Conservation (phyloP, 306 rosid genomes). For the Castanopsis chinensis region DNA sequence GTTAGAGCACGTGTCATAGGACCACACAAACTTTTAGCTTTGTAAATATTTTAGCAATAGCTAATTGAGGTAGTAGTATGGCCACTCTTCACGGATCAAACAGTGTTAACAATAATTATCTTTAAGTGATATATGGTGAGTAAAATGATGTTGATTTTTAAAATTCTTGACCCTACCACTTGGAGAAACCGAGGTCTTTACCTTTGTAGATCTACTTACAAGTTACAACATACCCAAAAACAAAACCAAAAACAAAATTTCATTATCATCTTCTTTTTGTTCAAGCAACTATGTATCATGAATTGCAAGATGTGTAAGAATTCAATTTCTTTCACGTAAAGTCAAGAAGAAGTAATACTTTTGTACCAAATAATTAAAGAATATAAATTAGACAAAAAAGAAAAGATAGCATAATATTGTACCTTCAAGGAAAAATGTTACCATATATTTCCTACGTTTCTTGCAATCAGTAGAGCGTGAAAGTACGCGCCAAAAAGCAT, state of each 20-base stretch:
- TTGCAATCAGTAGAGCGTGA: not conserved
- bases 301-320: not conserved
- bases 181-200: not conserved
- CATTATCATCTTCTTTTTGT: not conserved
- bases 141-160: conserved; percentile 14
- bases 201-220: not conserved
- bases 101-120: conserved; percentile 22
- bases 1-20: conserved; percentile 40
- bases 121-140: not conserved
- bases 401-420: not conserved
- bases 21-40: conserved; percentile 18
- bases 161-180: conserved; percentile 26
- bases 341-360: no score
- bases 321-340: not conserved
- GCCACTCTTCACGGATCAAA: conserved; percentile 38
- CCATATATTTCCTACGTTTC: not conserved
- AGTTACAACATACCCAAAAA: not conserved
- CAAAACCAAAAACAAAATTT: not conserved
- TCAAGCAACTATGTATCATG: not conserved
- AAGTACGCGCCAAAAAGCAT: conserved; percentile 7
- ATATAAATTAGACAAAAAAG: not conserved
- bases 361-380: no score
- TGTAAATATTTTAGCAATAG: conserved; percentile 24
- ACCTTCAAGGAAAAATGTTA: not conserved
- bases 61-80: conserved; percentile 1